Base-by-base conservation (phyloP, 495 filamentous ascomycete species). In the Neurospora intermedia region DNA sequence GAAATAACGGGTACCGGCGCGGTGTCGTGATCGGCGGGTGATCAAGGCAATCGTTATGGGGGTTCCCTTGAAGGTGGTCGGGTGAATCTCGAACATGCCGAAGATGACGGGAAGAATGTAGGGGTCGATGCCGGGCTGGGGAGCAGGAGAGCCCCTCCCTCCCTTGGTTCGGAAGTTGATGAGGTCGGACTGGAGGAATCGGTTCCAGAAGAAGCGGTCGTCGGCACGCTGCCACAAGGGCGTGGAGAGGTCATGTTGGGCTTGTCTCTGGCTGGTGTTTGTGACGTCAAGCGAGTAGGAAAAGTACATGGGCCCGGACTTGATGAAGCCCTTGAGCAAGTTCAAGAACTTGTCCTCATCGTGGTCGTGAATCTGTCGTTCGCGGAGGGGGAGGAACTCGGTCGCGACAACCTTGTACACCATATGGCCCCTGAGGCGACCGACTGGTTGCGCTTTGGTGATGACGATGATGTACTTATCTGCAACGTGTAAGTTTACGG, bases 191-290 rank as follows among this genome's bases (percentile, higher is more conserved):
- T 94, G 92, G 69, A 98, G 84, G 78, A 97, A 96, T 70, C 90
- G 89, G 80, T 99, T 99, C 95, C 95, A 99, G 86, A 97, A 99
- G 85, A 99, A 98, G 70, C 96, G 91, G 77, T 99, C 94, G 82
- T 99, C 96, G 71, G 96, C 92, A 73, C 94, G 85, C 82, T 92
- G 89, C 96, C 96, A 99, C 71, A 98, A 84, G 13, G 96, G 94
- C 70, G 85, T 83, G 42, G 86, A 85, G 27, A 83, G 76, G 75
- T 97, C 88, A 31, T 86, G 83, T 72, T 93, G 88, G 2, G 93
- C 87, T 82, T 98, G 96, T 70, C 96, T 88, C 82, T 99, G 96
- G 83, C 97, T 96, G 80, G 87, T 93, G 84, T 95, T 98, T 69
- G 96, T 99, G 74, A 99, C 84, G 78, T 99, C 96, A 77, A 96